phyloP scores from a whole-genome alignment of 2,329 filamentous ascomycete genomes.

The Fusarium palustre region DNA sequence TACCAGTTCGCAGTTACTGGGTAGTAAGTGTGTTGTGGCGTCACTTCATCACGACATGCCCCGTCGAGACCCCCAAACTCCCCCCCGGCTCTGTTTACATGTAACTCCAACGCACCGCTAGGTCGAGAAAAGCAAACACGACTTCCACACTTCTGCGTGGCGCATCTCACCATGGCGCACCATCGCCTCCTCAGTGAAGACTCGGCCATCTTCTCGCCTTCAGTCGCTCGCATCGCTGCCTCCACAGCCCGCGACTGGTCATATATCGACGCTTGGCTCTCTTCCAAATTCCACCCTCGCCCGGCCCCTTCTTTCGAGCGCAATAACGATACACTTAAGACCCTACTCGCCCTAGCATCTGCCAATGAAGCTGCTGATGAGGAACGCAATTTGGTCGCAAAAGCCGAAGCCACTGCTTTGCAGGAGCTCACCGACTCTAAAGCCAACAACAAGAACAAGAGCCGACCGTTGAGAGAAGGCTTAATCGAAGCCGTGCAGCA shows the following conservation, averaged over 20 bases:
- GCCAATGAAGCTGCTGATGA: constrained; percentile 84
- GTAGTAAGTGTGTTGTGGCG: too few species aligned
- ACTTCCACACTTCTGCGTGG: neutral
- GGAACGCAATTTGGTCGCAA: constrained; percentile 68
- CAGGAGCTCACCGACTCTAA: constrained; percentile 58
- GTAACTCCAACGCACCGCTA: neutral
- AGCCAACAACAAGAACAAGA: constrained; percentile 43
- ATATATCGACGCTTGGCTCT: constrained; percentile 86
- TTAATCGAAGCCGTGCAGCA: constrained; percentile 67
- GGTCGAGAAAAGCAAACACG: neutral
- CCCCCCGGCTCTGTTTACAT: constrained; percentile 7
- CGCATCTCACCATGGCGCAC: constrained; percentile 37
- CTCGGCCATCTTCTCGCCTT: constrained; percentile 74
- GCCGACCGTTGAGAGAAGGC: constrained; percentile 49
- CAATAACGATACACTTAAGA: constrained; percentile 84
- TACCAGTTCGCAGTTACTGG: too few species aligned
- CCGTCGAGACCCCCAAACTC: constrained; percentile 5
- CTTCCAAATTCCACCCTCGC: constrained; percentile 73
- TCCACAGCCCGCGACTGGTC: constrained; percentile 92
- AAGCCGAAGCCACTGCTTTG: constrained; percentile 70
- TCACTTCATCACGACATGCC: constrained; percentile 3
- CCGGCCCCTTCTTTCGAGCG: constrained; percentile 82
- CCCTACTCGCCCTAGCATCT: constrained; percentile 77
- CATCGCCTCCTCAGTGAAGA: constrained; percentile 45
- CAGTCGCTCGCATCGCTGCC: constrained; percentile 77